Base-by-base conservation (phyloP, 2,329 filamentous ascomycete genomes). In the Ophiosphaerella korrae region DNA sequence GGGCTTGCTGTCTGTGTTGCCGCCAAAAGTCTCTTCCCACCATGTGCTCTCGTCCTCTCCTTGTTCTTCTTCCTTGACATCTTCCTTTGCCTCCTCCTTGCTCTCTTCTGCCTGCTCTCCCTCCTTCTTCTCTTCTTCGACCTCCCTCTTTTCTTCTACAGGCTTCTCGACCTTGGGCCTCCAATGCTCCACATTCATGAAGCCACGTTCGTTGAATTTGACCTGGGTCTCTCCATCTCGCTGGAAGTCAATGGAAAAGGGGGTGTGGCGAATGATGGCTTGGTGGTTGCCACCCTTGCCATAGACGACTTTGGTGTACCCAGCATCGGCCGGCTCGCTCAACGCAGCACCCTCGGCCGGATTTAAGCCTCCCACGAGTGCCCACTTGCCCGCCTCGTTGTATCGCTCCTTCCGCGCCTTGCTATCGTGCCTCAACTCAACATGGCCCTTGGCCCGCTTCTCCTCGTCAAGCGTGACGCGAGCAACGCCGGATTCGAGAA, bases 21-120 rank as follows among this genome's bases (percentile, higher is more conserved):
- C 92, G 58, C 93, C 93, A 73, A 99, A 99, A 0, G 83, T 85
- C 78, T 99, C 94, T 6, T 99, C 94, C 94, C 94, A 99, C 91
- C 92, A 97, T 3, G 92, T 97, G 75, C 87, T 89, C 70, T 97
- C 89, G 59, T 94, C 89, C 57, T 88, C 84, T 12, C 79, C 81
- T 9, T 76, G 55, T 35, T 74, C 53, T 29, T 73, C 69, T 84
- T 12, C 79, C 81, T 11, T 76, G 55, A 33, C 74, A 52, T 29
- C 73, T 69, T 39, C 74, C 70, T 43, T 97, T 75, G 87, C 88
- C 70, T 97, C 89, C 58, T 94, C 81, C 11, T 76, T 54, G 33
- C 74, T 53, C 29, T 73, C 69, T 37, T 74, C 69, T 42, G 78
- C 74, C 43, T 74, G 72, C 40, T 77, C 68, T 43, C 77, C 74